Evolutionary conservation across 768 basidiomycete genomes (phyloP).

Genomic region (Russula compacta): DNA sequence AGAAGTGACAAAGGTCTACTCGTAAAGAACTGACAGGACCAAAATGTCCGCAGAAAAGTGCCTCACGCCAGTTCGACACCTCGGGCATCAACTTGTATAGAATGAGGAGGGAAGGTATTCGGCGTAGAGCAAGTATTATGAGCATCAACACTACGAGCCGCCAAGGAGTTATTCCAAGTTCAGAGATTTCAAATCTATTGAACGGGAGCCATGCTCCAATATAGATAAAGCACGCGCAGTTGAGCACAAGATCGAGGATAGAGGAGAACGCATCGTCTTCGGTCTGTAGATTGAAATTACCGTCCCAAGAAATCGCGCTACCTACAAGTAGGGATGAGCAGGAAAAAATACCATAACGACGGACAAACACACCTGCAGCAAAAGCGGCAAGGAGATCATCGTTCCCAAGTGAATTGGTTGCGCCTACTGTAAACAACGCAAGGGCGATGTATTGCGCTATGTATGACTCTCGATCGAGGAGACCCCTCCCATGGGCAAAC

Average conservation of each 20-base stretch:
- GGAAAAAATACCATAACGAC: neutral
- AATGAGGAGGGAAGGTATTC: conserved; percentile 69
- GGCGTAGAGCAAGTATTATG: conserved; percentile 60
- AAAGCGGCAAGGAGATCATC: conserved; percentile 90
- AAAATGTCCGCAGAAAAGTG: conserved; percentile 88
- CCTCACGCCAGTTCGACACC: conserved; percentile 75
- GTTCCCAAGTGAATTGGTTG: conserved; percentile 69
- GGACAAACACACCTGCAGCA: conserved; percentile 49
- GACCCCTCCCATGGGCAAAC: conserved; percentile 48
- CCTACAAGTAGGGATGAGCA: conserved; percentile 37
- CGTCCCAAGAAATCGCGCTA: conserved; percentile 88
- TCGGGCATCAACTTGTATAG: conserved; percentile 85
- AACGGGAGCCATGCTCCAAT: conserved; percentile 86
- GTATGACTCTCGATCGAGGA: conserved; percentile 76
- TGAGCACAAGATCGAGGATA: conserved; percentile 81
- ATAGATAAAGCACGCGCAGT: conserved; percentile 74
- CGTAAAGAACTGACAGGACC: conserved; percentile 34
- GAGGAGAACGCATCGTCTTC: conserved; percentile 85
- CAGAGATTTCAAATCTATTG: conserved; percentile 41
- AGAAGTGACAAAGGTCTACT: neutral
- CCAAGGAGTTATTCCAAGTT: conserved; percentile 60
- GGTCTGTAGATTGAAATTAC: conserved; percentile 66
- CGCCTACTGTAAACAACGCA: conserved; percentile 66
- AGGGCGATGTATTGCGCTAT: conserved; percentile 77
- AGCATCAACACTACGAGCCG: conserved; percentile 59